Percentiles rank a stretch among this genome's conserved stretches.
These are phyloP conservation scores for Eremothecium cymbalariae DNA, from an alignment of 1,139 yeast genomes.

Conservation along the genomic window DNA sequence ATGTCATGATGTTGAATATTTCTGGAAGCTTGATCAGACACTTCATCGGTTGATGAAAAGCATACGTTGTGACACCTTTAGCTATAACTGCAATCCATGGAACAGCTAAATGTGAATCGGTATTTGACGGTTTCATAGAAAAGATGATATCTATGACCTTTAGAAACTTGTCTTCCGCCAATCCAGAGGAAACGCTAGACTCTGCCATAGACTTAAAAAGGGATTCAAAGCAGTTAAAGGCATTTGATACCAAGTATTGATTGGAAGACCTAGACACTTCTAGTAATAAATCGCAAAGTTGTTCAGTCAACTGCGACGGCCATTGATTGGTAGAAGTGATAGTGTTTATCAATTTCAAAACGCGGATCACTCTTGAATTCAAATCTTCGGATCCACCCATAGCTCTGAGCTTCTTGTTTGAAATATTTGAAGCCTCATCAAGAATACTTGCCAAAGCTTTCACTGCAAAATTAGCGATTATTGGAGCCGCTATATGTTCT, in stretches of 20 bases:
- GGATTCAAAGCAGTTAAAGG: slow-evolving; percentile 81
- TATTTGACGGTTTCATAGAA: slow-evolving; percentile 70
- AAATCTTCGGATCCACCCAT: slow-evolving; percentile 41
- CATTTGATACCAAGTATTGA: slow-evolving; percentile 70
- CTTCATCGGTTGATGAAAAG: slow-evolving; percentile 48
- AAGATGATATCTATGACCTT: slow-evolving; percentile 63
- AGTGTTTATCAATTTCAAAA: slow-evolving; percentile 62
- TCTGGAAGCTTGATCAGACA: slow-evolving; percentile 51
- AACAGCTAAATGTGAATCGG: slow-evolving; percentile 80
- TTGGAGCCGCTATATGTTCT: slow-evolving; percentile 64
- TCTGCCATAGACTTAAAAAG: slow-evolving; percentile 61
- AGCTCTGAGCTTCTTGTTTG: slow-evolving; percentile 30
- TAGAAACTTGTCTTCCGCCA: slow-evolving; percentile 51
- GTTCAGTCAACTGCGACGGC: slow-evolving; percentile 66
- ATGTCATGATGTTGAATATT: slow-evolving; percentile 49
- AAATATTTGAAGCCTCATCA: slow-evolving; percentile 35
- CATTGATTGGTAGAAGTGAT: slow-evolving; percentile 71
- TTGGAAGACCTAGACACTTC: slow-evolving; percentile 76
- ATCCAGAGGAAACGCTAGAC: slow-evolving; percentile 21
- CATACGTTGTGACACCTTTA: slow-evolving; percentile 67
- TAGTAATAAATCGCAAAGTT: slow-evolving; percentile 66
- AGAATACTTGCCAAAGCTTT: slow-evolving; percentile 38
- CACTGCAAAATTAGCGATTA: slow-evolving; percentile 64
- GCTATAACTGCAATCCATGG: slow-evolving; percentile 95
- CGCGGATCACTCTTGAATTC: slow-evolving; percentile 59